phyloP scores from a whole-genome alignment of 2,329 filamentous ascomycete species.

The Corynespora cassiicola region DNA sequence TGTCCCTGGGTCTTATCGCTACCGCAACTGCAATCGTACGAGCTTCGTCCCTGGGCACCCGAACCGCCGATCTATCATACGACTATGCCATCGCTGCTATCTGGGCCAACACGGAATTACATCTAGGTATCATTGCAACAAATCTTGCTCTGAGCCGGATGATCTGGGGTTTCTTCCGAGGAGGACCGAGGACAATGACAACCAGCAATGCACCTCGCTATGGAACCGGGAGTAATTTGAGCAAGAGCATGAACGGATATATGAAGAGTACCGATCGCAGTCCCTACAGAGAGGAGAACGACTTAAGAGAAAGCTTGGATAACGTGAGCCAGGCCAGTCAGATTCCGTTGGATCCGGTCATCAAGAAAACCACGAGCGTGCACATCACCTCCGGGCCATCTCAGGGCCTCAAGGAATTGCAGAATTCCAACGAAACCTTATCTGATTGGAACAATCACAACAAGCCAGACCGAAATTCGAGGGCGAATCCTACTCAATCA shows the following conservation, averaged over 20 bases:
- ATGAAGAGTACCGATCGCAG: conserved; percentile 8
- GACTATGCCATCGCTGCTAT: conserved; percentile 30
- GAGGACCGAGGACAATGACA: background rate
- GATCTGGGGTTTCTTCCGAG: conserved; percentile 13
- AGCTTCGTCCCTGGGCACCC: conserved; percentile 27
- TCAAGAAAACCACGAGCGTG: conserved; percentile 15
- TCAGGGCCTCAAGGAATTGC: background rate
- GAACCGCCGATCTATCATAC: conserved; percentile 28
- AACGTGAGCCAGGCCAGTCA: conserved; percentile 14
- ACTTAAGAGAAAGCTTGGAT: conserved; percentile 11
- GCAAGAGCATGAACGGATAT: conserved; percentile 11
- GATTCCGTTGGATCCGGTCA: conserved; percentile 14
- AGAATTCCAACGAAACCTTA: conserved; percentile 4
- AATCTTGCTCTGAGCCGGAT: conserved; percentile 26
- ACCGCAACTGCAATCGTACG: conserved; percentile 25
- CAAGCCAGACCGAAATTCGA: too few species aligned
- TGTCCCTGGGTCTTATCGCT: conserved; percentile 28
- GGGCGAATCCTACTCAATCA: too few species aligned
- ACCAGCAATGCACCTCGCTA: conserved; percentile 10
- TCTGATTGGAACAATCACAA: conserved; percentile 4
- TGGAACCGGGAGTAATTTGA: conserved; percentile 8
- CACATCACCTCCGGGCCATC: conserved; percentile 5
- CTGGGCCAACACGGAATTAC: conserved; percentile 33
- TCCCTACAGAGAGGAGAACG: conserved; percentile 3
- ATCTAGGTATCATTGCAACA: conserved; percentile 34